Conservation (phyloP, 768 basidiomycete species). For the Kondoa malvinella region DNA sequence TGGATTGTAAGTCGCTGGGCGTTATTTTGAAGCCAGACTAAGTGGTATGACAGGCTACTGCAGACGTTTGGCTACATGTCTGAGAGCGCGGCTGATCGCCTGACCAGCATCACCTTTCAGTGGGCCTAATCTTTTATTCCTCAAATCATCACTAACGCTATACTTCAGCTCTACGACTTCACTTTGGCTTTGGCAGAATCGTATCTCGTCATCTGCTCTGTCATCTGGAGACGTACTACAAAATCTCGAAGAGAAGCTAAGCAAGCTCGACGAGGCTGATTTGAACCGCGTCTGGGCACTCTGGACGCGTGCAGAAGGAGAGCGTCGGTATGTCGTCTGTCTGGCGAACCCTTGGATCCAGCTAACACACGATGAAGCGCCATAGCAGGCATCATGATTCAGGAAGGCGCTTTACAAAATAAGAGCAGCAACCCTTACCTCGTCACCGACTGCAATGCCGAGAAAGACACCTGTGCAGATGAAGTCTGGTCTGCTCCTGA, state of each 20-base stretch:
- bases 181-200: background rate
- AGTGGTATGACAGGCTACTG: no score
- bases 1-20: background rate
- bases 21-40: no score
- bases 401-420: background rate
- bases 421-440: background rate
- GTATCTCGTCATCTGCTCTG: background rate
- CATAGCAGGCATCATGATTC: background rate
- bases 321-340: background rate
- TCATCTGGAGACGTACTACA: background rate
- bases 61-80: background rate
- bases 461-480: background rate
- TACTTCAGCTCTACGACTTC: background rate
- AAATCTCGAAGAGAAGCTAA: background rate
- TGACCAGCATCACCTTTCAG: background rate
- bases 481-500: background rate
- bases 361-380: background rate
- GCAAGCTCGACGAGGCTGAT: background rate
- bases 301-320: background rate
- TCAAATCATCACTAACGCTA: background rate
- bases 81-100: background rate
- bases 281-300: background rate
- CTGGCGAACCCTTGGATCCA: background rate
- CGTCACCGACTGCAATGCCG: background rate
- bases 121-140: background rate